These are phyloP conservation scores for Ramaria sp. DNA, from an alignment of 768 basidiomycete species.

Conservation along the genomic window DNA sequence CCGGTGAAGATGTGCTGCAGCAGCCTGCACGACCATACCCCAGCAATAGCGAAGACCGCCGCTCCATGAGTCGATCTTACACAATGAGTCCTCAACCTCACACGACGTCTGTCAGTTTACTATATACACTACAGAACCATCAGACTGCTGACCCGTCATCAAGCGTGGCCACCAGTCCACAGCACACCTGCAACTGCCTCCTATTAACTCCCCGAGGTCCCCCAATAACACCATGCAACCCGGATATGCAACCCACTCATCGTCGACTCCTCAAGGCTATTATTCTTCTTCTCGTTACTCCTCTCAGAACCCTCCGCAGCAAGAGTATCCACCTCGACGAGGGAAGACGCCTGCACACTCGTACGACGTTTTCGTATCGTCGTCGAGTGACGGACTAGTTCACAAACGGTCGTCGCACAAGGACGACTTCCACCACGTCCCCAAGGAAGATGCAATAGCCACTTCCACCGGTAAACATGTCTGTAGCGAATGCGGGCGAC, in stretches of 20 bases:
- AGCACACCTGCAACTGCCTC: background rate
- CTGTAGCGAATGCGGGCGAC: constrained; percentile 1
- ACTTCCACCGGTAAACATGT: constrained; percentile 7
- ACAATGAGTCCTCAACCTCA: background rate
- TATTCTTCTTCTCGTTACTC: background rate
- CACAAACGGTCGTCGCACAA: constrained; percentile 7
- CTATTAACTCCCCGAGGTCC: background rate
- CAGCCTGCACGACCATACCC: constrained; percentile 3
- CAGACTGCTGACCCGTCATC: background rate
- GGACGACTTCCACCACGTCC: constrained; percentile 7
- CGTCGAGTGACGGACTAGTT: background rate
- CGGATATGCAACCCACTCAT: background rate
- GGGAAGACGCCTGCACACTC: background rate
- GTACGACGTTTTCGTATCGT: constrained; percentile 9
- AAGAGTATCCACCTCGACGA: background rate
- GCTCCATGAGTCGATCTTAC: background rate
- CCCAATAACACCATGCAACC: background rate
- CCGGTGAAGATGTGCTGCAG: constrained; percentile 1
- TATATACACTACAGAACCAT: background rate
- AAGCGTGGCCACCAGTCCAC: background rate
- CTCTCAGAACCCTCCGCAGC: background rate
- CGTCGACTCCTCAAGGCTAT: background rate
- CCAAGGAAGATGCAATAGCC: constrained; percentile 5
- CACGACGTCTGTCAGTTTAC: background rate
- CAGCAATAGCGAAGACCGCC: background rate